A percentile compares a stretch with the other conserved stretches of the same genome.
These are phyloP conservation scores for Ceratocystis diversiconidia DNA, from an alignment of 2,329 filamentous ascomycete genomes.

Conservation along the genomic window DNA sequence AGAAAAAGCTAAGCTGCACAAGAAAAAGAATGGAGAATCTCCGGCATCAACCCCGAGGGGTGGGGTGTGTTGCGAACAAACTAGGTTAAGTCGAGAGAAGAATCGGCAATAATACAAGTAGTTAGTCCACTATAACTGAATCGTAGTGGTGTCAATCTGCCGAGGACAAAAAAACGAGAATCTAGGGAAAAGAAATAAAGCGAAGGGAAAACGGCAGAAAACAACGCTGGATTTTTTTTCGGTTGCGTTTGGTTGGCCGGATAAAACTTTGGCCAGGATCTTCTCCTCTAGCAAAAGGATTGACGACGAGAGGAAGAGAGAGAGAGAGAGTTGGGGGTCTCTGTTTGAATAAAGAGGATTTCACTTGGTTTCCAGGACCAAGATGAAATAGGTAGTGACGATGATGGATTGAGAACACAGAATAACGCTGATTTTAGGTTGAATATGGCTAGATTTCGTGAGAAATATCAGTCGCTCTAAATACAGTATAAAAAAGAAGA, in stretches of 20 bases:
- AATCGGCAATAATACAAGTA: not conserved
- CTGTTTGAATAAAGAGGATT: not conserved
- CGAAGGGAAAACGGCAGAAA: not conserved
- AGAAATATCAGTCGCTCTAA: not conserved
- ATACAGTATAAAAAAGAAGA: not conserved
- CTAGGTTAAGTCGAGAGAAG: slow-evolving; percentile 6
- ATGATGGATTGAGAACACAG: not conserved
- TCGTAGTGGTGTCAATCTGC: not conserved
- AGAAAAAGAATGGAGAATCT: slow-evolving; percentile 5
- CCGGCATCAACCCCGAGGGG: slow-evolving; percentile 3
- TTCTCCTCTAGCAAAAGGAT: slow-evolving; percentile 1
- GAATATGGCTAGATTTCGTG: not conserved
- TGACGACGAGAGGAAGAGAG: not conserved
- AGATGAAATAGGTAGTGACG: not conserved
- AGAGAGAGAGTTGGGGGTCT: not conserved
- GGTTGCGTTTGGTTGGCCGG: not conserved
- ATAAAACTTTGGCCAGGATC: not conserved
- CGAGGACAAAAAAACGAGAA: slow-evolving; percentile 2
- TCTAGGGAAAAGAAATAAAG: not conserved
- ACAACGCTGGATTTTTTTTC: not conserved
- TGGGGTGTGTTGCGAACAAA: not conserved
- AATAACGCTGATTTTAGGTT: not conserved
- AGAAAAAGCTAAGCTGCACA: slow-evolving; percentile 6
- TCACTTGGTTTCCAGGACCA: not conserved
- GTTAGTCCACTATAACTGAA: slow-evolving; percentile 6